phyloP scores from a whole-genome alignment of 495 filamentous ascomycete genomes.

The Trichocladium uniseriatum region DNA sequence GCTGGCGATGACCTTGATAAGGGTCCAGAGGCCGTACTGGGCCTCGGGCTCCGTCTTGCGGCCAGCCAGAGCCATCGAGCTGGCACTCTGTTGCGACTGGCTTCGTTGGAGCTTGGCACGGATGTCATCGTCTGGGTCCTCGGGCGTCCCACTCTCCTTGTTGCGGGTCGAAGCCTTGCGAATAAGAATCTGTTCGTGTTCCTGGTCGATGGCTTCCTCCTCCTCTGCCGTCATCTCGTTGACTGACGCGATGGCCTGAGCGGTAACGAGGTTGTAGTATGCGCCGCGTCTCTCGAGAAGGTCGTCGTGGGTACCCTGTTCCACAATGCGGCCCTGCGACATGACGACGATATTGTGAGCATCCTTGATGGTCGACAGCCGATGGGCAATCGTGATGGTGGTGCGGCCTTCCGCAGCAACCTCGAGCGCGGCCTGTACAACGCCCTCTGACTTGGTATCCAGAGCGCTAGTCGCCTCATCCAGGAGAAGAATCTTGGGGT shows the following conservation, averaged over 20 bases:
- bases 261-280: constrained; percentile 47
- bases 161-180: constrained; percentile 35
- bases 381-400: constrained; percentile 92
- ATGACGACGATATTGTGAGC: constrained; percentile 96
- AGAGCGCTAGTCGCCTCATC: constrained; percentile 92
- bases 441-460: constrained; percentile 92
- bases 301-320: constrained; percentile 66
- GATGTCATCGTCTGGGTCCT: constrained; percentile 54
- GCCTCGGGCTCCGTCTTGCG: constrained; percentile 36
- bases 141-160: constrained; percentile 19
- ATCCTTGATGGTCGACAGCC: constrained; percentile 85
- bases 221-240: constrained; percentile 45
- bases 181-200: constrained; percentile 39
- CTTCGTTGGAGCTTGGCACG: constrained; percentile 48
- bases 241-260: constrained; percentile 50
- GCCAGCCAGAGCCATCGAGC: constrained; percentile 56
- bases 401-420: constrained; percentile 81
- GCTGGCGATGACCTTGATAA: constrained; percentile 72
- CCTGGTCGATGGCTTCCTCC: constrained; percentile 31
- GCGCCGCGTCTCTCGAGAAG: constrained; percentile 52
- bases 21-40: constrained; percentile 66
- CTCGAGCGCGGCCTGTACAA: constrained; percentile 89
- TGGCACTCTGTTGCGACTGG: constrained; percentile 58
- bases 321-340: constrained; percentile 72
- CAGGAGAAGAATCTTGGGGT: constrained; percentile 87